These are phyloP conservation scores for Knufia petricola DNA, from an alignment of 2,329 filamentous ascomycete genomes.

Conservation along the genomic window DNA sequence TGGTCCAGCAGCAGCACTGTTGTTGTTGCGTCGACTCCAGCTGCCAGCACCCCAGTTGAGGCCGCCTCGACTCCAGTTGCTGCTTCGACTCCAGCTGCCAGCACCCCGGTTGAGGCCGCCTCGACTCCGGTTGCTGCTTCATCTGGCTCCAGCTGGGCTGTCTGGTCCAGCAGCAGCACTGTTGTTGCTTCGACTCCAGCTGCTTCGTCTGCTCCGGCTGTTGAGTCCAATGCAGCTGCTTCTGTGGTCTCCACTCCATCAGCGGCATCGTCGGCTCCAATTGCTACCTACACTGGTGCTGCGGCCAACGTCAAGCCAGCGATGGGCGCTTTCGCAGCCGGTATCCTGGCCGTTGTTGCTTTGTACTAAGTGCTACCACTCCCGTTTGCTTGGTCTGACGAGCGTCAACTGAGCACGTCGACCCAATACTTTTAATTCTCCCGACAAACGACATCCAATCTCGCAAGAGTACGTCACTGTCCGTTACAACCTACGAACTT, in stretches of 20 bases:
- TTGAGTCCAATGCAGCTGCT: background rate
- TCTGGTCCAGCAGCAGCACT: too few relatives aligned
- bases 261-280: background rate
- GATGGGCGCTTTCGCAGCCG: slow-evolving; percentile 6
- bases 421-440: slow-evolving; percentile 6
- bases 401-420: background rate
- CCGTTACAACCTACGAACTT: background rate
- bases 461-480: background rate
- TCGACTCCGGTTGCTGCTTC: background rate
- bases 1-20: background rate
- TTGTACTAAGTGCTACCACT: background rate
- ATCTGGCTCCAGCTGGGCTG: background rate
- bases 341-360: slow-evolving; percentile 6
- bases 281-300: slow-evolving; percentile 4
- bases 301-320: slow-evolving; percentile 4
- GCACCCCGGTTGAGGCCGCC: background rate
- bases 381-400: background rate
- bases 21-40: background rate
- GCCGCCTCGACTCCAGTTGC: slow-evolving; percentile 2
- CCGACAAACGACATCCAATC: too few relatives aligned
- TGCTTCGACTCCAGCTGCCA: background rate
- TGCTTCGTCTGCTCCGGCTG: background rate
- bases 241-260: background rate
- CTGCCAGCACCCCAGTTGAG: background rate
- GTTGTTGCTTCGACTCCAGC: background rate